phyloP scores from a whole-genome alignment of 2,329 filamentous ascomycete species.

The Apiospora pterosperma region DNA sequence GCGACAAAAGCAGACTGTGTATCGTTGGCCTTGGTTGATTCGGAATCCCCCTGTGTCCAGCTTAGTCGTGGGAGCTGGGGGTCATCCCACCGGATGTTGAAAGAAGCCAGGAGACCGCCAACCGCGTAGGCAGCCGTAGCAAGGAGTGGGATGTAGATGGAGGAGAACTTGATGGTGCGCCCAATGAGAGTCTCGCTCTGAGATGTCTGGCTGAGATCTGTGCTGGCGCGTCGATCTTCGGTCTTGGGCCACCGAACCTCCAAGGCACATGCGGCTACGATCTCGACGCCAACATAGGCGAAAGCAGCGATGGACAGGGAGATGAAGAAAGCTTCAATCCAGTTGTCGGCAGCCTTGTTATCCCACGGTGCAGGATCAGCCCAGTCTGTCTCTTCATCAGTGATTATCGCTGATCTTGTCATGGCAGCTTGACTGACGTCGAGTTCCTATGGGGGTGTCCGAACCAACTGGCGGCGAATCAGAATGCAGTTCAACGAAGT shows the following conservation, averaged over 20 bases:
- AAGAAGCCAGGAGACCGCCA: slow-evolving; percentile 21
- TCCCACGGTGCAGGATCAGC: slow-evolving; percentile 14
- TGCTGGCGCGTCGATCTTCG: slow-evolving; percentile 8
- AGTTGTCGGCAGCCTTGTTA: slow-evolving; percentile 15
- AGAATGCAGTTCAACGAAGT: background rate
- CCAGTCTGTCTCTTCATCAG: slow-evolving; percentile 14
- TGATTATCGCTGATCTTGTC: background rate
- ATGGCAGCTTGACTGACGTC: background rate
- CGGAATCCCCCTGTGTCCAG: slow-evolving; percentile 13
- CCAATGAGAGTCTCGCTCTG: slow-evolving; percentile 17
- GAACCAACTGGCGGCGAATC: background rate
- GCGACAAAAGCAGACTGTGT: slow-evolving; percentile 22
- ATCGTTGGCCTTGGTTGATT: slow-evolving; percentile 1
- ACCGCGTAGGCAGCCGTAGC: slow-evolving; percentile 23
- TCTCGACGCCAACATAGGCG: slow-evolving; percentile 30
- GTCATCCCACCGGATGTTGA: slow-evolving; percentile 20
- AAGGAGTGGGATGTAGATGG: slow-evolving; percentile 22
- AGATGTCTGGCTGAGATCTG: slow-evolving; percentile 7
- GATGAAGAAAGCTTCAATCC: slow-evolving; percentile 22
- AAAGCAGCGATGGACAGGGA: slow-evolving; percentile 28
- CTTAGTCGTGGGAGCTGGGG: slow-evolving; percentile 20
- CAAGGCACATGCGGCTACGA: slow-evolving; percentile 27
- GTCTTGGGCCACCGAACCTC: slow-evolving; percentile 25
- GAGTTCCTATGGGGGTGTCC: background rate
- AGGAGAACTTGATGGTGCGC: slow-evolving; percentile 20